A percentile compares a stretch with the other conserved stretches of the same genome.
phyloP scores from a whole-genome alignment of 2,329 filamentous ascomycete genomes.

The Hypoxylon rubiginosum region DNA sequence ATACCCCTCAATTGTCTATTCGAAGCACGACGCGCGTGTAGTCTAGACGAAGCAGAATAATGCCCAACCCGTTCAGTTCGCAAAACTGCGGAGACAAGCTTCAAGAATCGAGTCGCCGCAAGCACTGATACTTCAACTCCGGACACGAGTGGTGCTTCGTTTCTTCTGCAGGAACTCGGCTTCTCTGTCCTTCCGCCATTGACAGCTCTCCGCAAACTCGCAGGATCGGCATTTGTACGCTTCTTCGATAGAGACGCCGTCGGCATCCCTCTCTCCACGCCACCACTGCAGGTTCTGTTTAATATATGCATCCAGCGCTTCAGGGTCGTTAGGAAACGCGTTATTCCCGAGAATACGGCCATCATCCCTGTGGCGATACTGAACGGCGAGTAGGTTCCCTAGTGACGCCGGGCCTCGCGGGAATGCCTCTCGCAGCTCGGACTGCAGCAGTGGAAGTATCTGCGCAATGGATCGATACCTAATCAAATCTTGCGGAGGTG shows the following conservation, averaged over 20 bases:
- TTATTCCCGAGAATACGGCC: conserved; percentile 67
- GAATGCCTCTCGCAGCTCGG: conserved; percentile 66
- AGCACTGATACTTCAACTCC: background rate
- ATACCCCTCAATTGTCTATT: background rate
- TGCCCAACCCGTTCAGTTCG: background rate
- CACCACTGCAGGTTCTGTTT: conserved; percentile 85
- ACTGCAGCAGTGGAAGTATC: conserved; percentile 60
- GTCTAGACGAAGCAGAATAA: background rate
- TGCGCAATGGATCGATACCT: conserved; percentile 64
- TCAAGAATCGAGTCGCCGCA: background rate
- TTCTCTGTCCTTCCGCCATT: conserved; percentile 81
- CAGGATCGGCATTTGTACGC: conserved; percentile 90
- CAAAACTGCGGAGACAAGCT: background rate
- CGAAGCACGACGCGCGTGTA: background rate
- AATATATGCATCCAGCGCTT: conserved; percentile 75
- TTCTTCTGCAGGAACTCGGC: conserved; percentile 60
- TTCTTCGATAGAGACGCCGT: conserved; percentile 85
- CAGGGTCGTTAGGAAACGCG: conserved; percentile 76
- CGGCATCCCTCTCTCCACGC: conserved; percentile 78
- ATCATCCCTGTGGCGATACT: conserved; percentile 66
- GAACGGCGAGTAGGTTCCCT: conserved; percentile 65
- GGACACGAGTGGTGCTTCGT: conserved; percentile 10
- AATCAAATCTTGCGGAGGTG: conserved; percentile 55
- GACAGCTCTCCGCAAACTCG: conserved; percentile 83
- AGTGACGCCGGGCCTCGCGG: conserved; percentile 63